phyloP scores from a whole-genome alignment of 768 basidiomycete species.

The Phanerodontia chrysosporium region DNA sequence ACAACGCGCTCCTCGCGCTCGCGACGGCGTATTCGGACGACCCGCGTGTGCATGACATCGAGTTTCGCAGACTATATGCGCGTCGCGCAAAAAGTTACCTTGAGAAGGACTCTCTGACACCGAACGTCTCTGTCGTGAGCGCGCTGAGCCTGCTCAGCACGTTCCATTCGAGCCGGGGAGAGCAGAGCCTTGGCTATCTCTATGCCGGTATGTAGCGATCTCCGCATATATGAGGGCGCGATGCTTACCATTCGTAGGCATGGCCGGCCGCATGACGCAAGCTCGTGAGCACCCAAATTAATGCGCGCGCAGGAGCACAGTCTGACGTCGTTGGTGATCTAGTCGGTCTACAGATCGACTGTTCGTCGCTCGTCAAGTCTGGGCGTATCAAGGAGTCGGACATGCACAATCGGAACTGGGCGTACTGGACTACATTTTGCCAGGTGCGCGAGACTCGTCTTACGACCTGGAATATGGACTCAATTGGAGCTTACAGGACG shows the following conservation, averaged over 20 bases:
- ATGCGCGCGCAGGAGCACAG: not conserved
- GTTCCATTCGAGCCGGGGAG: conserved; percentile 34
- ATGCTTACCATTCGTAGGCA: conserved; percentile 32
- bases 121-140: conserved; percentile 38
- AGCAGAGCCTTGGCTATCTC: conserved; percentile 40
- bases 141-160: conserved; percentile 35
- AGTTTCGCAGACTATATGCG: conserved; percentile 30
- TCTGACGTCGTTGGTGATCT: not conserved
- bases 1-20: conserved; percentile 57
- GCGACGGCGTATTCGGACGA: conserved; percentile 36
- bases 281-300: conserved; percentile 46
- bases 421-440: conserved; percentile 54
- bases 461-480: too few relatives aligned
- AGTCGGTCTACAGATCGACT: conserved; percentile 58
- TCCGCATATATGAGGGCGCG: not conserved
- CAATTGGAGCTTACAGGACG: too few relatives aligned
- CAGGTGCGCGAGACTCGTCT: conserved; percentile 44
- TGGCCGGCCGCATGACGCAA: conserved; percentile 56
- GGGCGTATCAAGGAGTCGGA: conserved; percentile 49
- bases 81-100: conserved; percentile 35
- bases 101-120: conserved; percentile 36
- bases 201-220: conserved; percentile 33
- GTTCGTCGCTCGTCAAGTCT: conserved; percentile 50
- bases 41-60: conserved; percentile 25
- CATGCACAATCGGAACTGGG: conserved; percentile 56